Conservation (phyloP, 345 rosid species). For the Linum tenue region DNA sequence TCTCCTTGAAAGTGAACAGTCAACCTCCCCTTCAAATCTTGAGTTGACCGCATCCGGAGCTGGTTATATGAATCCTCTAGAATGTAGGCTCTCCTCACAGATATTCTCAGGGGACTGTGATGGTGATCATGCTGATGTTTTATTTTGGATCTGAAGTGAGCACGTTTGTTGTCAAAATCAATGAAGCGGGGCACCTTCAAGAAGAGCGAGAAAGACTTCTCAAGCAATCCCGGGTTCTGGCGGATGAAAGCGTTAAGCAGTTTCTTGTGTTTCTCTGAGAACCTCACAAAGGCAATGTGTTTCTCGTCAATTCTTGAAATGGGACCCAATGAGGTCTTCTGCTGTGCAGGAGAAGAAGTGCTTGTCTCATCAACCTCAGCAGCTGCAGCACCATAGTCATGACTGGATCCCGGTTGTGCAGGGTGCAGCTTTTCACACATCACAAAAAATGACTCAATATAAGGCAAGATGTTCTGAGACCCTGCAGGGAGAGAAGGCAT, state of each 20-base stretch:
- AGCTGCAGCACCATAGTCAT: constrained; percentile 41
- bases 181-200: constrained; percentile 90
- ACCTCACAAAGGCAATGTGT: constrained; percentile 64
- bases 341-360: constrained; percentile 36
- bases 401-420: constrained; percentile 55
- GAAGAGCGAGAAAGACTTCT: constrained; percentile 94
- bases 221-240: constrained; percentile 85
- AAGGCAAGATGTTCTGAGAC: constrained; percentile 89
- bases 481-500: constrained; percentile 89
- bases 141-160: constrained; percentile 89
- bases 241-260: constrained; percentile 88
- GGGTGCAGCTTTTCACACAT: constrained; percentile 82
- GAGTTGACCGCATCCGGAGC: constrained; percentile 70
- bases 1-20: constrained; percentile 96
- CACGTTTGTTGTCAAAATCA: constrained; percentile 89
- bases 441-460: constrained; percentile 88
- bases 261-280: constrained; percentile 90
- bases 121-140: constrained; percentile 92
- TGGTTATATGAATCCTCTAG: constrained; percentile 98
- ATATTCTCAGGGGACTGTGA: constrained; percentile 79
- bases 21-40: constrained; percentile 85
- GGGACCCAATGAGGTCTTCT: constrained; percentile 34
- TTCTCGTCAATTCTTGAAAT: constrained; percentile 64
- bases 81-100: constrained; percentile 91
- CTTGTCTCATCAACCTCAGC: constrained; percentile 63